A percentile compares a stretch with the other conserved stretches of the same genome.
These are phyloP conservation scores for Termitomyces sp. DNA, from an alignment of 768 basidiomycete species.

Conservation along the genomic window DNA sequence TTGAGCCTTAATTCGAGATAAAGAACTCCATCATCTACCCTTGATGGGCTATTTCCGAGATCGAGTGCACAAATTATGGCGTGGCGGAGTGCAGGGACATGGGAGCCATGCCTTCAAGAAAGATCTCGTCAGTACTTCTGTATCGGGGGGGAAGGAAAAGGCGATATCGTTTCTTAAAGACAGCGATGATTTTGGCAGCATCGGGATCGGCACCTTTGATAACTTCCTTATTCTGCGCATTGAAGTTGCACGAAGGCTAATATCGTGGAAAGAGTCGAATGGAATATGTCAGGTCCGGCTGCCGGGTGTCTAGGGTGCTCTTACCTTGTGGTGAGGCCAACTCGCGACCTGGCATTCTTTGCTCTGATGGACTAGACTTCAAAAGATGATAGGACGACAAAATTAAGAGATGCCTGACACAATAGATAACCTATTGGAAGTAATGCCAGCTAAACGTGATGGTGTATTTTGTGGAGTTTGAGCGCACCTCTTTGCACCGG, in stretches of 20 bases:
- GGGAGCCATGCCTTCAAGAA: neutral
- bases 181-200: neutral
- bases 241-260: neutral
- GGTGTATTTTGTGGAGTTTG: neutral
- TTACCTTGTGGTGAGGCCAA: constrained; percentile 15
- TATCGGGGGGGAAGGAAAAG: neutral
- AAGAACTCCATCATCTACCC: no score
- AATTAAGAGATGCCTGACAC: constrained; percentile 13
- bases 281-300: no score
- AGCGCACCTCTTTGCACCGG: constrained; percentile 23
- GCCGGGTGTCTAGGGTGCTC: no score
- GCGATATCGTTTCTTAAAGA: neutral
- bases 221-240: neutral
- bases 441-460: neutral
- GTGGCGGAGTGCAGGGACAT: neutral
- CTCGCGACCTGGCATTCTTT: constrained; percentile 22
- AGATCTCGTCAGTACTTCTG: neutral
- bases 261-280: no score
- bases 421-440: constrained; percentile 21
- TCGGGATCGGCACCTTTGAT: neutral
- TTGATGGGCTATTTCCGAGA: neutral
- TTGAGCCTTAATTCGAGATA: neutral
- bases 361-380: constrained; percentile 7
- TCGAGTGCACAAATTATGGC: neutral
- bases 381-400: neutral